phyloP scores from a whole-genome alignment of 2,329 filamentous ascomycete species.

The Arthrocladium fulminans region DNA sequence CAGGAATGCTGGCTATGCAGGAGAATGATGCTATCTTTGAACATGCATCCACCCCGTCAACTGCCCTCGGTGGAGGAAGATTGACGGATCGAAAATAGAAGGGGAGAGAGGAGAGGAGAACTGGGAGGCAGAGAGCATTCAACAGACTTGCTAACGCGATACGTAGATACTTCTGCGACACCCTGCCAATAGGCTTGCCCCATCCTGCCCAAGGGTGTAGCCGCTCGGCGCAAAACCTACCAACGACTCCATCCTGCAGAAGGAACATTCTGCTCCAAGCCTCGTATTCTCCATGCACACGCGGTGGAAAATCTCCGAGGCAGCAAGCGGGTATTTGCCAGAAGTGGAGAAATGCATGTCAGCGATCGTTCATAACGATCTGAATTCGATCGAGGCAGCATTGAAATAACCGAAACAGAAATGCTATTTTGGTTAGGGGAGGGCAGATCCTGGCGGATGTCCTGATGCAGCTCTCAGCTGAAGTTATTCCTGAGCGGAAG shows the following conservation, averaged over 20 bases:
- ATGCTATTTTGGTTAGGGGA: slow-evolving; percentile 35
- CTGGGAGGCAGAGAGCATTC: neutral
- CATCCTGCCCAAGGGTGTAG: slow-evolving; percentile 30
- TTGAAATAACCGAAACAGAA: slow-evolving; percentile 26
- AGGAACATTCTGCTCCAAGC: slow-evolving; percentile 39
- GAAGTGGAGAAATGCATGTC: slow-evolving; percentile 32
- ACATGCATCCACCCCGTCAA: slow-evolving; percentile 24
- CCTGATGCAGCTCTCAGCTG: slow-evolving; percentile 37
- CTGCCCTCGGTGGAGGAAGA: too few relatives aligned
- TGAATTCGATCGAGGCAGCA: slow-evolving; percentile 38
- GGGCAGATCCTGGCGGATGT: slow-evolving; percentile 37
- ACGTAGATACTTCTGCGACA: slow-evolving; percentile 38
- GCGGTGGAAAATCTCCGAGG: slow-evolving; percentile 34
- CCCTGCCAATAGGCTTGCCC: slow-evolving; percentile 33
- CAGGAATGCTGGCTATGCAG: slow-evolving; percentile 30
- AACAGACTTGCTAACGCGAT: neutral
- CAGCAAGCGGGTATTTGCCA: slow-evolving; percentile 22
- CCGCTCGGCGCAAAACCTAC: slow-evolving; percentile 29
- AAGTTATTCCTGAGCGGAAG: slow-evolving; percentile 30
- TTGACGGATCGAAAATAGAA: too few relatives aligned
- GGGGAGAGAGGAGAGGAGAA: neutral
- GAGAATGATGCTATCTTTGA: slow-evolving; percentile 42
- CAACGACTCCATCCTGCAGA: slow-evolving; percentile 42
- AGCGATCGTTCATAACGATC: slow-evolving; percentile 37
- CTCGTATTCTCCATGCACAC: slow-evolving; percentile 39